Percentiles rank a stretch among this genome's conserved stretches.
Evolutionary conservation across 192 early-diverging fungal species (phyloP).

Genomic region (Podila epicladia): DNA sequence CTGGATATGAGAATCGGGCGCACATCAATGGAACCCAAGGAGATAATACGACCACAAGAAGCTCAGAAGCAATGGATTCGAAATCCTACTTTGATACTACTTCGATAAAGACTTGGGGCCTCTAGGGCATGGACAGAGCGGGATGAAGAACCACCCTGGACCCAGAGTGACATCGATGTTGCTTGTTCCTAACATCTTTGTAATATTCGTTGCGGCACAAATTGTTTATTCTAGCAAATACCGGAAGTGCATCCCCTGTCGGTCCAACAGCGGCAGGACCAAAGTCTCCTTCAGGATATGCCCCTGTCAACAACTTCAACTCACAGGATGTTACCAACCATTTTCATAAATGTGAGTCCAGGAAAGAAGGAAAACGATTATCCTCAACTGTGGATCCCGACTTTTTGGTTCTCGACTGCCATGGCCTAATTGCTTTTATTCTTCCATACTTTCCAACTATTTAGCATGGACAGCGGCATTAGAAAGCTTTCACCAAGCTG

Average conservation of each 20-base stretch:
- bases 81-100: too few species aligned
- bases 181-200: too few species aligned
- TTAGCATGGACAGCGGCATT: constrained; percentile 36
- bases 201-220: too few species aligned
- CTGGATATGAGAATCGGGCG: neutral
- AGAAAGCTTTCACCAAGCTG: constrained; percentile 23
- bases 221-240: constrained; percentile 9
- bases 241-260: neutral
- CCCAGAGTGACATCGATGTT: too few species aligned
- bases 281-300: constrained; percentile 10
- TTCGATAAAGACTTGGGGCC: too few species aligned
- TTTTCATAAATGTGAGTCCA: constrained; percentile 29
- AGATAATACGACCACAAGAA: neutral
- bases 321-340: constrained; percentile 50
- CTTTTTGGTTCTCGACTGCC: too few species aligned
- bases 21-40: neutral
- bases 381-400: too few species aligned
- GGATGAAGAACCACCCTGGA: too few species aligned
- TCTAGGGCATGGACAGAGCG: too few species aligned
- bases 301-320: constrained; percentile 45
- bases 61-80: neutral
- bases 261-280: constrained; percentile 14
- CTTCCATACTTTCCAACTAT: neutral
- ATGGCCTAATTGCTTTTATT: too few species aligned
- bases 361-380: too few species aligned